Evolutionary conservation across 345 rosid genomes (phyloP).

Genomic region (Melaleuca quinquenervia): DNA sequence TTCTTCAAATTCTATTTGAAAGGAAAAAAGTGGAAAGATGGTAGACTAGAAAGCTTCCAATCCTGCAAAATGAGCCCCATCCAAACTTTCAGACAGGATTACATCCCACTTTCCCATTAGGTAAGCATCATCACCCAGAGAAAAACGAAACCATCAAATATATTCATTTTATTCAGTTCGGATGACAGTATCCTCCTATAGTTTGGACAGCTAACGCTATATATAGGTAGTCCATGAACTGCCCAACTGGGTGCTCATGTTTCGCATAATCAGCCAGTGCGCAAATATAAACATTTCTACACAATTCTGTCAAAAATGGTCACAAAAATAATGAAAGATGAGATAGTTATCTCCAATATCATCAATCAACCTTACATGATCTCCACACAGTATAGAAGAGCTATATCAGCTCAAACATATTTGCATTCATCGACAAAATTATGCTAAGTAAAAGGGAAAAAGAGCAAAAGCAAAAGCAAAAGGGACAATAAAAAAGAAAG

Average conservation of each 20-base stretch:
- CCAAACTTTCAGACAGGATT: not conserved
- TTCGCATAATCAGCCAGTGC: not conserved
- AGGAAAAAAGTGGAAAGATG: not conserved
- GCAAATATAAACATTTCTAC: not conserved
- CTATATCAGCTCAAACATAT: not conserved
- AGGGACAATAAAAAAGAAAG: not conserved
- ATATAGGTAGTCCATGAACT: not conserved
- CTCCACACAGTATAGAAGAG: not conserved
- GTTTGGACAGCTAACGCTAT: not conserved
- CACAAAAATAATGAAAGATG: not conserved
- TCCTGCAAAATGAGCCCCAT: not conserved
- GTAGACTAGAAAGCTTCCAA: not conserved
- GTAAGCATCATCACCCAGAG: not conserved
- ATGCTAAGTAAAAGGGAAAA: not conserved
- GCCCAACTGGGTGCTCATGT: not conserved
- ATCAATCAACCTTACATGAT: not conserved
- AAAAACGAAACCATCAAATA: not conserved
- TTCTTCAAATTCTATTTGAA: not conserved
- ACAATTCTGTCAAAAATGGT: not conserved
- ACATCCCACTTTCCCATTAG: not conserved
- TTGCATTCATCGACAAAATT: not conserved
- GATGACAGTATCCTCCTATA: not conserved
- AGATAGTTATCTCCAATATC: not conserved
- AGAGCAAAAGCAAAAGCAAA: not conserved
- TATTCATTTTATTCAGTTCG: not conserved